These are phyloP conservation scores for Dioscorea dumetorum DNA, from an alignment of 106 monocot species.

Conservation along the genomic window DNA sequence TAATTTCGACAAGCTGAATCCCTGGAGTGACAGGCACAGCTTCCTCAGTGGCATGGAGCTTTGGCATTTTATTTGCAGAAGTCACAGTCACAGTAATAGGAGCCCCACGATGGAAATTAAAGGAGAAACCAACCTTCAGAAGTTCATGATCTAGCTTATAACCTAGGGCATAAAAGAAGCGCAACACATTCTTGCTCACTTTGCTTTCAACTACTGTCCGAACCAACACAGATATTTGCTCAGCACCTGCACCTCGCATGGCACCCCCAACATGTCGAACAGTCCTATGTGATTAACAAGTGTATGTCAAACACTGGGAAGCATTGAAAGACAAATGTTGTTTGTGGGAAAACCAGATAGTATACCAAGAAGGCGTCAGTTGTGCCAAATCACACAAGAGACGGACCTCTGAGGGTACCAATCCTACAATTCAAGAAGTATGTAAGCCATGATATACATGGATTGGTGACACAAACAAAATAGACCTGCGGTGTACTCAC, in stretches of 20 bases:
- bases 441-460: too few relatives aligned
- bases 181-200: constrained; percentile 72
- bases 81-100: constrained; percentile 67
- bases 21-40: constrained; percentile 79
- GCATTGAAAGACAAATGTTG: background rate
- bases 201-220: constrained; percentile 79
- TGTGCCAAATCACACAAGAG: constrained; percentile 83
- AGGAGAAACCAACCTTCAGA: constrained; percentile 79
- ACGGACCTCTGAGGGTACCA: constrained; percentile 76
- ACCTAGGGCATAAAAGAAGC: constrained; percentile 77
- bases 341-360: background rate
- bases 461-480: background rate
- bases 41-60: constrained; percentile 77
- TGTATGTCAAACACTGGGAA: background rate
- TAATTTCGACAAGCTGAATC: constrained; percentile 86
- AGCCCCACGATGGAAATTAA: constrained; percentile 58
- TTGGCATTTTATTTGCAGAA: constrained; percentile 65
- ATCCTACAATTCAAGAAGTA: constrained; percentile 26
- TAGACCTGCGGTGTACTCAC: constrained; percentile 20
- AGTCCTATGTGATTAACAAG: constrained; percentile 34
- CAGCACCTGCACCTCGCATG: constrained; percentile 89
- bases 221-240: constrained; percentile 83
- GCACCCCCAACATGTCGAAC: constrained; percentile 92
- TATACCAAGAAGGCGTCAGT: constrained; percentile 71
- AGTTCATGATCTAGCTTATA: constrained; percentile 93